These are phyloP conservation scores for Ottelia alismoides DNA, from an alignment of 106 monocot genomes.

Conservation along the genomic window DNA sequence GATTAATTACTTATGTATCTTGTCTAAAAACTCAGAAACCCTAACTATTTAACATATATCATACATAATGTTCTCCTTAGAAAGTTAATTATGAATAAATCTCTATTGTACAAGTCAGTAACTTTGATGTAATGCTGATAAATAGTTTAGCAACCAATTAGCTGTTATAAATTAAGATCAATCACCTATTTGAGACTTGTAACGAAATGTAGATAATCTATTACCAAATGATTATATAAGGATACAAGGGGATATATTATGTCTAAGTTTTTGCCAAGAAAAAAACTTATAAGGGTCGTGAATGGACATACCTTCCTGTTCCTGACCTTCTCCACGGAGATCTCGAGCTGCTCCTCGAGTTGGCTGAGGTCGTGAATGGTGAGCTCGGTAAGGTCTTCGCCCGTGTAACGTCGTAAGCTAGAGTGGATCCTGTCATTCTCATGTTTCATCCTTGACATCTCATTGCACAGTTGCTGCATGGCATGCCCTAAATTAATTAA, in stretches of 20 bases:
- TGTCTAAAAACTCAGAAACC: background rate
- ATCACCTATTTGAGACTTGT: background rate
- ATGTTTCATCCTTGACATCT: constrained; percentile 51
- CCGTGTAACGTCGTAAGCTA: constrained; percentile 38
- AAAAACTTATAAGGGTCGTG: background rate
- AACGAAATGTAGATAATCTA: background rate
- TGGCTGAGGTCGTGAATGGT: constrained; percentile 32
- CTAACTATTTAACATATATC: background rate
- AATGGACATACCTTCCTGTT: constrained; percentile 48
- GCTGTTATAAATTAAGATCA: no score
- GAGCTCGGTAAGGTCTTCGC: constrained; percentile 42
- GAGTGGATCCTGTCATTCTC: constrained; percentile 57
- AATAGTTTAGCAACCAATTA: no score
- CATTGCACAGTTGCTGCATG: constrained; percentile 47
- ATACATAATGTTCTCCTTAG: background rate
- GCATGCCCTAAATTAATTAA: no score
- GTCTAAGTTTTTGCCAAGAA: no score
- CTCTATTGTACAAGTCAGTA: background rate
- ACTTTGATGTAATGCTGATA: no score
- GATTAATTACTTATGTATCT: no score
- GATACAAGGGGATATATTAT: no score
- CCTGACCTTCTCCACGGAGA: constrained; percentile 55
- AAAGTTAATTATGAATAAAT: background rate
- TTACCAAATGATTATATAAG: no score
- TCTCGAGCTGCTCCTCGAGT: constrained; percentile 60